Base-by-base conservation (phyloP, 2,329 filamentous ascomycete genomes). In the Dactylellina haptotyla region DNA sequence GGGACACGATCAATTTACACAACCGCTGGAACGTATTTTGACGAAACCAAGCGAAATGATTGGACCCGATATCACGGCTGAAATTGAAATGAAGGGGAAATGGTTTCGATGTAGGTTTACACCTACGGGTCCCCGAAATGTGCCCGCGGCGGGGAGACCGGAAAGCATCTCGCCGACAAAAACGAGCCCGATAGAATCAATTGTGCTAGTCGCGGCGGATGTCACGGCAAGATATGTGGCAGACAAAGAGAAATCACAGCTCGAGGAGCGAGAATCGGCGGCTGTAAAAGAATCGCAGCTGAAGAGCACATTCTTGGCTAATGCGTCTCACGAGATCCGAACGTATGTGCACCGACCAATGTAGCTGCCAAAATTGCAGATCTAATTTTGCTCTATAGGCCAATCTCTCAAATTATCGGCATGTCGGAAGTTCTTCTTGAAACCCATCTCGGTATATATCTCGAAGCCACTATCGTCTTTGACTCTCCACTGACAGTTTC, bases 361-460 rank as follows among this genome's bases (percentile, higher is more conserved):
- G 14, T 4, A 14, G 0, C 34, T 18, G 6, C 4, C 3, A 26
- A 12, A 25, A 25, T 14, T 16, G 9, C n/a, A 4, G 23, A 23
- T 61, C 28, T 37, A 34, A 23, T 50, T n/a, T 3, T 16, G 16
- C 16, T 6, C 37, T 39, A 18, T 48, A 72, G 67, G 9, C 69
- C 69, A 6, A 74, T 74, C n/a, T 74, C 69, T 8, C 69, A 74
- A 20, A 74, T 74, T n/a, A 74, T 74, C 45, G 69, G 69, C 37
- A 74, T 74, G 69, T 66, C 69, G 3, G 69, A 74, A 41, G 69
- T 74, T n/a, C 32, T 74, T 4, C 20, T 74, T 18, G 69, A 74
- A 23, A 67, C 69, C 18, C 39, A 56, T 9, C 62, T 74, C 23
- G 61, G 67, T 72, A 45, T 32, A 59, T 65, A 2, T 12, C 9